A percentile compares a stretch with the other conserved stretches of the same genome.
phyloP scores from a whole-genome alignment of 116 monocot genomes.

The Dioscorea cayenensis region DNA sequence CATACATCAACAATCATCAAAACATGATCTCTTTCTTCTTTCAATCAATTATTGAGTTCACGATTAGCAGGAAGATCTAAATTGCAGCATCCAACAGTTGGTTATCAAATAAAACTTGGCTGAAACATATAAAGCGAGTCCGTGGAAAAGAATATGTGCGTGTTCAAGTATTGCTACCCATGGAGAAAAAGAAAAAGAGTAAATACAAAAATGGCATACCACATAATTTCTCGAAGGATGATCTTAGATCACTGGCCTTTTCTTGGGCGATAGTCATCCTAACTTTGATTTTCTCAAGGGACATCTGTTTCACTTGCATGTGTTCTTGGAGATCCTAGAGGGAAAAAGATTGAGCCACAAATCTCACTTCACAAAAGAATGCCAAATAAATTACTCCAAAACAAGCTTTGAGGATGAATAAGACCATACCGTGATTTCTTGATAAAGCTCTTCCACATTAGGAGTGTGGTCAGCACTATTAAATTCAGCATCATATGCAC shows the following conservation, averaged over 20 bases:
- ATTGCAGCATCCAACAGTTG: no score
- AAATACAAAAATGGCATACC: slow-evolving; percentile 33
- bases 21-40: no score
- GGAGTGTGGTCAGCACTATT: slow-evolving; percentile 26
- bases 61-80: no score
- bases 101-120: no score
- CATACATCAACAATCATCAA: no score
- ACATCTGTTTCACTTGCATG: slow-evolving; percentile 51
- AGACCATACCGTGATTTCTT: slow-evolving; percentile 70
- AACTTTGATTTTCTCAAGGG: slow-evolving; percentile 38
- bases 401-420: neutral
- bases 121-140: no score
- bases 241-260: slow-evolving; percentile 48
- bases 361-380: neutral
- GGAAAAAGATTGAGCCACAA: neutral
- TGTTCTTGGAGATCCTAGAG: slow-evolving; percentile 64
- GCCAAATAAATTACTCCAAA: neutral
- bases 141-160: neutral
- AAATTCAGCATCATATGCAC: slow-evolving; percentile 43
- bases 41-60: no score
- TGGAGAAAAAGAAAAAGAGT: neutral
- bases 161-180: neutral
- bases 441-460: slow-evolving; percentile 59
- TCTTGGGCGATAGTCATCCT: slow-evolving; percentile 35
- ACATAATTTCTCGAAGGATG: slow-evolving; percentile 60